phyloP scores from a whole-genome alignment of 129 eudicot species.

The Helianthus tuberosus region DNA sequence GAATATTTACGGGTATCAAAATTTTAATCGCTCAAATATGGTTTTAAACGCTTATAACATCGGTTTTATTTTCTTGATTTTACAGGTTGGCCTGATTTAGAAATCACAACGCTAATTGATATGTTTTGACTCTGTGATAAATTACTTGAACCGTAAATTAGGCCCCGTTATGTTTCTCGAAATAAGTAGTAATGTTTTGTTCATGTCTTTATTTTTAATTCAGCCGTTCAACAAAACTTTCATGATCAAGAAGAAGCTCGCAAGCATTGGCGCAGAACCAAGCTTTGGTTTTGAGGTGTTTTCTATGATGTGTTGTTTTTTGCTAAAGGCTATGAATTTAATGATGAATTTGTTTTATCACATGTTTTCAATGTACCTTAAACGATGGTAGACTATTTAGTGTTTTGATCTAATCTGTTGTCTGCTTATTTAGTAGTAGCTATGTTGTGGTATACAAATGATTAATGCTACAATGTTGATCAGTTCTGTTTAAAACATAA shows the following conservation, averaged over 20 bases:
- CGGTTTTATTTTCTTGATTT: no score
- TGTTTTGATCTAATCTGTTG: neutral
- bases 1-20: no score
- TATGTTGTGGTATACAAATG: no score
- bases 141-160: no score
- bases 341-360: constrained; percentile 27
- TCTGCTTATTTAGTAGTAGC: no score
- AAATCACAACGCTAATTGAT: no score
- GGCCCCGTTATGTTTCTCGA: neutral
- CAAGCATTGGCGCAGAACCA: constrained; percentile 97
- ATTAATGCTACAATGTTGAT: no score
- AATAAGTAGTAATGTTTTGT: neutral
- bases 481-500: no score
- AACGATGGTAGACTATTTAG: neutral
- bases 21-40: no score
- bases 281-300: constrained; percentile 70
- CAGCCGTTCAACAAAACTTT: constrained; percentile 93
- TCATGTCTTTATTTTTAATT: neutral
- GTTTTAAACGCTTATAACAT: no score
- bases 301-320: constrained; percentile 3
- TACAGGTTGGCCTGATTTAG: no score
- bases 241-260: constrained; percentile 88
- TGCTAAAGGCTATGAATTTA: neutral
- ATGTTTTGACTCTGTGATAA: no score
- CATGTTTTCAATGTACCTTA: constrained; percentile 6